Evolutionary conservation across 768 basidiomycete genomes (phyloP), one percentile per base, ranked within the genome.

Genomic region (Lactarius hengduanensis): DNA sequence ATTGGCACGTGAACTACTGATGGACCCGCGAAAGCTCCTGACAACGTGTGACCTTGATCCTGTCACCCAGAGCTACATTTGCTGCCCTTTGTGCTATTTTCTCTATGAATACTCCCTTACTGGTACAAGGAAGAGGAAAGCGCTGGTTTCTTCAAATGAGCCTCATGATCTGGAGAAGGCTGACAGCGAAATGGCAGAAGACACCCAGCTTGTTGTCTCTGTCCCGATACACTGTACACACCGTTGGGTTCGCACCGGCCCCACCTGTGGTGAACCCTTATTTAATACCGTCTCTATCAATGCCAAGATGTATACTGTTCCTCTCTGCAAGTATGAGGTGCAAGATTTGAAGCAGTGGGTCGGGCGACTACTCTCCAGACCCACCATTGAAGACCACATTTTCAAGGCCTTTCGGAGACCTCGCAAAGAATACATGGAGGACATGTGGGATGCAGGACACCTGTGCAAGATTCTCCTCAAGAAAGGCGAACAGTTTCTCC

Each of bases 41-140:
- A n/a, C n/a, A 9, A 20, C 3, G 8, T 45, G n/a, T 45, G 22
- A 58, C 34, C 63, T 59, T 3, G 57, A 64, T 20, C 63, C 63
- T 5, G 26, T 36, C 11, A 64, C 57, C 22, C 36, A 10, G 5
- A n/a, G 30, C 43, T 59, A 64, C 22, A 30, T 59, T 16, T 64
- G 63, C 45, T 64, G 63, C 40, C 56, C 57, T 34, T 15, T 20
- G 6, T 64, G 63, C n/a, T 59, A 57, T 4, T 38, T 38, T 20
- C 43, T 45, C 43, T 45, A 45, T 45, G 43, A 45, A 20, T 20
- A 45, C 20, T 45, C 43, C 20, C 43, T 20, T 5, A 3, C 20
- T 8, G 20, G 8, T 0, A 45, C 43, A 20, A 20, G 8, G 7
- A 45, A 45, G 8, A 45, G 20, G 43, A 45, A 45, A 45, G 43